phyloP scores from a whole-genome alignment of 1,284 basidiomycete species.

The Peniophora sp. region DNA sequence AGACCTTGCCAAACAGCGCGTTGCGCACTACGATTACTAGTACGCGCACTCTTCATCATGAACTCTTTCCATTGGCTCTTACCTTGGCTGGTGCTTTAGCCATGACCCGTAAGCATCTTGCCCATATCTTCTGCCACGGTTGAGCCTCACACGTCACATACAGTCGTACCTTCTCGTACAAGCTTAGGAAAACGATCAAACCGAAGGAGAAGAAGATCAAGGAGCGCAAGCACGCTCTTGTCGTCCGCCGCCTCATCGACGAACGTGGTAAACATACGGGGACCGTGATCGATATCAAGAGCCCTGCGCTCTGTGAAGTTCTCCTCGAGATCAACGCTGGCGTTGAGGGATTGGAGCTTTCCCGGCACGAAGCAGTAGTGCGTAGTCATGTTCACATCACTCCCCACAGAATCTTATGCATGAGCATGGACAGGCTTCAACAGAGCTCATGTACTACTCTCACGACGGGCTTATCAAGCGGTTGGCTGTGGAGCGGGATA shows the following conservation, averaged over 20 bases:
- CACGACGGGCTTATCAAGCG: not conserved
- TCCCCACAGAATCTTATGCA: not conserved
- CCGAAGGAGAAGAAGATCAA: constrained; percentile 11
- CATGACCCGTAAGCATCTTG: not conserved
- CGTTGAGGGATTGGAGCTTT: constrained; percentile 10
- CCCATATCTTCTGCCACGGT: not conserved
- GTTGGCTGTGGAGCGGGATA: constrained; percentile 7
- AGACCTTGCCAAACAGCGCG: constrained; percentile 9
- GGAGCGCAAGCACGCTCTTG: constrained; percentile 15
- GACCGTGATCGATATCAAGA: constrained; percentile 17
- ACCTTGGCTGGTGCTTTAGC: not conserved
- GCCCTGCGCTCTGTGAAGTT: constrained; percentile 11
- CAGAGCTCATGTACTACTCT: not conserved
- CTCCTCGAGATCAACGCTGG: constrained; percentile 14
- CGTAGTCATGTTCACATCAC: no score
- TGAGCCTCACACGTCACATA: not conserved
- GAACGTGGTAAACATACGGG: constrained; percentile 10
- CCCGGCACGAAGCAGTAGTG: not conserved
- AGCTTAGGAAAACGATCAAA: constrained; percentile 15
- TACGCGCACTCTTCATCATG: constrained; percentile 2
- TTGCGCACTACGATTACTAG: constrained; percentile 19
- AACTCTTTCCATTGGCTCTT: not conserved
- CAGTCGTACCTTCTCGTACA: constrained; percentile 14
- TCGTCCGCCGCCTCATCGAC: constrained; percentile 17
- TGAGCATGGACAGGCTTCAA: not conserved